Evolutionary conservation across 768 basidiomycete species (phyloP), one percentile per base, ranked within the genome.

Genomic region (Russula compacta): DNA sequence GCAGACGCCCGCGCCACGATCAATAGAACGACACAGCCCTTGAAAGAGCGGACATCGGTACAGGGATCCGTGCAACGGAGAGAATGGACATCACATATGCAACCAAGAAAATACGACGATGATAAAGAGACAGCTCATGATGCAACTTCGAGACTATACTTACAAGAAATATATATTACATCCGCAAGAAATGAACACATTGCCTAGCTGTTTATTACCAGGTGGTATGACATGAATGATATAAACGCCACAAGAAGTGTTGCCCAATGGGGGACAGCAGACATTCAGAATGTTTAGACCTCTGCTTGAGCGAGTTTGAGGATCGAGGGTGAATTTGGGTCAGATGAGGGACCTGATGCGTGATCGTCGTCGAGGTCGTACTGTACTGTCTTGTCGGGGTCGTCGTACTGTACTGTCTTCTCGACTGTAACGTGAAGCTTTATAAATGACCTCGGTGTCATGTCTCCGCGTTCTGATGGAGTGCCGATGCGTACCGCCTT

Each of bases 381-480:
- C 38, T 64, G 47, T 19, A 66, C 53, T 6, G 65, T 66, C 56
- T 66, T 58, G 36, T 66, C 59, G 44, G 64, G 24, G 24, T 29
- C 24, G 29, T 57, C 63, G 38, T 54, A 66, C 38, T 64, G 47
- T 19, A 66, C 56, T 6, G 65, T 66, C 56, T 66, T 58, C 36
- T 66, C 59, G 44, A 66, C 56, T 12, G 57, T 66, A 52, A 66
- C 48, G 29, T 58, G 56, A 11, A 66, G 56, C 63, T 66, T 42
- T 17, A 53, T 14, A 42, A 19, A 42, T 9, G 12, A n/a, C 15
- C 6, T 40, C 33, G 4, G 33, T 6, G 33, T 48, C 15, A 48
- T 3, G 10, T 54, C 24, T 43, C 15, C 38, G 15, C 21, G 14
- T 35, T 33, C 12, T 9, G 32, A 46, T 6, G 12, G 35, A 14